Conservation (phyloP, 2,329 filamentous ascomycete genomes). For the Cordyceps sp. region DNA sequence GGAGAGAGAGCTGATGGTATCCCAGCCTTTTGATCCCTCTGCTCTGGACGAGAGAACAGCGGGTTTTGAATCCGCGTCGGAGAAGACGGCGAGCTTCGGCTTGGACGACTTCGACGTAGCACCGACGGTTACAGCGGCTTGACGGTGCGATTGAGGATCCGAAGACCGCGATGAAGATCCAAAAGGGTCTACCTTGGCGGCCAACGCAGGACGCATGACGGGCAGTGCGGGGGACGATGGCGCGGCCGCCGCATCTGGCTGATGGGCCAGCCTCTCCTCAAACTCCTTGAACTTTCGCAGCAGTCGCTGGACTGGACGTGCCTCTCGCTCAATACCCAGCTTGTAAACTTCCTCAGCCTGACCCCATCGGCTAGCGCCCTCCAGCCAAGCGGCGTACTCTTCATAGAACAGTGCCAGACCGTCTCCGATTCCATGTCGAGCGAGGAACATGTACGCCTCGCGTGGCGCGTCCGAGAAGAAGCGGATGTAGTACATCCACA, state of each 20-base stretch:
- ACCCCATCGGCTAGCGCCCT: constrained; percentile 64
- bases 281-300: constrained; percentile 88
- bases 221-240: constrained; percentile 81
- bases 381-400: constrained; percentile 88
- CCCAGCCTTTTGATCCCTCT: constrained; percentile 60
- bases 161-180: constrained; percentile 32
- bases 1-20: constrained; percentile 71
- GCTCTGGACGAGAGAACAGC: constrained; percentile 36
- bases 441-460: constrained; percentile 82
- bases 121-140: constrained; percentile 27
- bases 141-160: constrained; percentile 50
- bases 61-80: constrained; percentile 50
- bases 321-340: constrained; percentile 76
- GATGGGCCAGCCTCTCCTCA: constrained; percentile 55
- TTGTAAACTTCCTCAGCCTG: constrained; percentile 93
- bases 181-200: constrained; percentile 76
- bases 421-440: constrained; percentile 78
- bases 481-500: constrained; percentile 89
- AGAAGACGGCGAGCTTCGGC: constrained; percentile 82
- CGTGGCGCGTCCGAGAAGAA: constrained; percentile 87
- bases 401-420: constrained; percentile 85
- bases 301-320: constrained; percentile 64
- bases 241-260: constrained; percentile 41
- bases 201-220: constrained; percentile 64
- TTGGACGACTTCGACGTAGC: constrained; percentile 48